Base-by-base conservation (phyloP, 2,329 filamentous ascomycete genomes). In the Biscogniauxia mediterranea region DNA sequence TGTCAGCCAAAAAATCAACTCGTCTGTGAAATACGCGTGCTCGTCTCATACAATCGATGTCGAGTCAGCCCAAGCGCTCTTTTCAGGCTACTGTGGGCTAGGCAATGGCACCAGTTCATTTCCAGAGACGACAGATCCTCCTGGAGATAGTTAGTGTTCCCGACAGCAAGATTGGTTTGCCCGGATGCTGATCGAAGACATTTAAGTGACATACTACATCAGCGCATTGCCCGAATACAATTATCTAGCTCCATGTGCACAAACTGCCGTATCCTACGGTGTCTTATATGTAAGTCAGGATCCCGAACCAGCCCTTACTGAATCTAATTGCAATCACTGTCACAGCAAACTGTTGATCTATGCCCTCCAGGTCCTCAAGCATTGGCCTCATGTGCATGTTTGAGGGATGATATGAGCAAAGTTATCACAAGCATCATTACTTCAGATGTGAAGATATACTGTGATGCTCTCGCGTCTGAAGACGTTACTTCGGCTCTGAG, bases 161-260 rank as follows among this genome's bases (percentile, higher is more conserved):
- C 2, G 9, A 25, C 15, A 17, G 42, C 23, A 15, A 21, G 6
- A n/a, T 20, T 52, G 21, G 50, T 54, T n/a, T 7, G 26, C 11
- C 19, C 5, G 3, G 9, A 25, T 5, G 21, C 57, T 56, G 38
- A 61, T 38, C 60, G 23, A 59, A 53, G 8, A 26, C 19, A 21
- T 56, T 55, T 5, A 3, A 81, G 79, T 86, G 78, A 77, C 81
- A 0, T 86, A 85, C 66, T 81, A 83, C 61, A 80, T 85, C 60
- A 83, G 82, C 1, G 83, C 79, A 13, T 69, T 85, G 26, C 74
- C 80, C 0, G 72, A 80, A 60, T 85, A 74, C 62, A 77, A 73
- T 51, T 74, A 77, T 0, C 73, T 85, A 0, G 76, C 75, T 0
- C 67, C 71, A 0, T 85, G 83, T 58, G 82, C 81, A 1, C 74